Evolutionary conservation across 192 early-diverging fungal species (phyloP).

Genomic region (Coemansia sp.): DNA sequence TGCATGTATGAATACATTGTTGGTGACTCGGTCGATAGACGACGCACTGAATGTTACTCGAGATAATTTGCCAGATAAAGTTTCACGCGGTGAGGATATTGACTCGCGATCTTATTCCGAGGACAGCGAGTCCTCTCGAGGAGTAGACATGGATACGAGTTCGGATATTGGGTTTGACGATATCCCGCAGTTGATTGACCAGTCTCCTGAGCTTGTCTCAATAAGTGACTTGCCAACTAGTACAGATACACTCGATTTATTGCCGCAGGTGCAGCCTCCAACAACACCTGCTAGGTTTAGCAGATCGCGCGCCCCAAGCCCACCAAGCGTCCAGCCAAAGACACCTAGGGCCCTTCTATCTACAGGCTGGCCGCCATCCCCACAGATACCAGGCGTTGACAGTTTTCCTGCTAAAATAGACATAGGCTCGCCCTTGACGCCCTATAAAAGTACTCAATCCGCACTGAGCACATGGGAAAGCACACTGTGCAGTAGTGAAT

Average conservation of each 20-base stretch:
- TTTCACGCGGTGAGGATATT: conserved; percentile 16
- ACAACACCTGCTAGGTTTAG: conserved; percentile 15
- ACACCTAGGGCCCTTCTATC: conserved; percentile 9
- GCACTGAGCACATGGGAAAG: conserved; percentile 2
- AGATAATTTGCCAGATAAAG: not conserved
- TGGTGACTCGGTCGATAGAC: not conserved
- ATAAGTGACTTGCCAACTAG: not conserved
- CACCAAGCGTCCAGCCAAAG: conserved; percentile 24
- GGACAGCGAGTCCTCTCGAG: conserved; percentile 9
- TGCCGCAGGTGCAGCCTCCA: conserved; percentile 10
- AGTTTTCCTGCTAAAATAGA: too few species aligned
- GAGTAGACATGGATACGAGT: conserved; percentile 45
- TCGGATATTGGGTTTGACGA: conserved; percentile 30
- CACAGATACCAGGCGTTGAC: not conserved
- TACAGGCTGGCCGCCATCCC: not conserved
- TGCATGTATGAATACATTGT: conserved; percentile 24
- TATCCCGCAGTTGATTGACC: not conserved
- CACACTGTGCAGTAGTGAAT: conserved; percentile 17
- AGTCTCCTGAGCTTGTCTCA: not conserved
- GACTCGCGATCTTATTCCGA: conserved; percentile 5
- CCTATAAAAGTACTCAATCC: not conserved
- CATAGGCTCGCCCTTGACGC: not conserved
- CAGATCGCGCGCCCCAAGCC: conserved; percentile 45
- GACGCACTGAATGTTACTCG: not conserved
- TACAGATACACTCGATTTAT: not conserved